A percentile compares a stretch with the other conserved stretches of the same genome.
phyloP scores from a whole-genome alignment of 2,329 filamentous ascomycete genomes.

The Penicillium sp. region DNA sequence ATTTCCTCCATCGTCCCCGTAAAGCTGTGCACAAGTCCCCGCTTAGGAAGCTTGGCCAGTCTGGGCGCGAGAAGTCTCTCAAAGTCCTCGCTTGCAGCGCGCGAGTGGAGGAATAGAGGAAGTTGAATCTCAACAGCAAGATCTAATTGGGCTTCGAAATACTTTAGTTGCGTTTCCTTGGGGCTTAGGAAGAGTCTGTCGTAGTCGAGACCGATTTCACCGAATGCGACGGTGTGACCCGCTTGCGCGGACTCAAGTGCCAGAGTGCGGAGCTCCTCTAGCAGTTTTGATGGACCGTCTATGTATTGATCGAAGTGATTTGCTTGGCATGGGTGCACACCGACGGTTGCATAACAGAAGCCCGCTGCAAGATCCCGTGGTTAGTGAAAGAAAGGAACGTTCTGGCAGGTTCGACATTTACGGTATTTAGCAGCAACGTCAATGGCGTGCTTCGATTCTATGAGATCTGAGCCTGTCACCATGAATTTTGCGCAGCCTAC shows the following conservation, averaged over 20 bases:
- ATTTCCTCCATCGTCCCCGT: slow-evolving; percentile 86
- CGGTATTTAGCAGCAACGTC: slow-evolving; percentile 69
- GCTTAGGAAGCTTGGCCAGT: slow-evolving; percentile 64
- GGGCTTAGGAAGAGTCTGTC: slow-evolving; percentile 81
- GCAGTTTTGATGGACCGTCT: slow-evolving; percentile 43
- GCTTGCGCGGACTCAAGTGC: slow-evolving; percentile 56
- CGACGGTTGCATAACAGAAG: slow-evolving; percentile 82
- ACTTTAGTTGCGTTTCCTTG: slow-evolving; percentile 74
- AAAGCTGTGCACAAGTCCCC: slow-evolving; percentile 90
- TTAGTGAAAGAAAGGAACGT: not conserved
- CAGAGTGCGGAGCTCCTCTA: slow-evolving; percentile 61
- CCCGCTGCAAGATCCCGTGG: slow-evolving; percentile 53
- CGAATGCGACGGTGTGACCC: slow-evolving; percentile 72
- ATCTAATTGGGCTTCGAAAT: slow-evolving; percentile 77
- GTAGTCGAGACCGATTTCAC: slow-evolving; percentile 95
- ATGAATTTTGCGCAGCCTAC: slow-evolving; percentile 86
- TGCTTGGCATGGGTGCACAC: slow-evolving; percentile 88
- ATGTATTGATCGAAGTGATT: slow-evolving; percentile 66
- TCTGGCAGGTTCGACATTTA: slow-evolving; percentile 44
- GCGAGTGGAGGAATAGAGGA: slow-evolving; percentile 87
- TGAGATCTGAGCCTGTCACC: slow-evolving; percentile 84
- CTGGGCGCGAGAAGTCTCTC: slow-evolving; percentile 63
- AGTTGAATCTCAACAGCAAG: slow-evolving; percentile 73
- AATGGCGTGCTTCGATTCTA: slow-evolving; percentile 71
- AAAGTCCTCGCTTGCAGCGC: slow-evolving; percentile 83